Evolutionary conservation across 2,329 filamentous ascomycete genomes (phyloP), one percentile per base, ranked within the genome.

Genomic region (Venturia effusa): DNA sequence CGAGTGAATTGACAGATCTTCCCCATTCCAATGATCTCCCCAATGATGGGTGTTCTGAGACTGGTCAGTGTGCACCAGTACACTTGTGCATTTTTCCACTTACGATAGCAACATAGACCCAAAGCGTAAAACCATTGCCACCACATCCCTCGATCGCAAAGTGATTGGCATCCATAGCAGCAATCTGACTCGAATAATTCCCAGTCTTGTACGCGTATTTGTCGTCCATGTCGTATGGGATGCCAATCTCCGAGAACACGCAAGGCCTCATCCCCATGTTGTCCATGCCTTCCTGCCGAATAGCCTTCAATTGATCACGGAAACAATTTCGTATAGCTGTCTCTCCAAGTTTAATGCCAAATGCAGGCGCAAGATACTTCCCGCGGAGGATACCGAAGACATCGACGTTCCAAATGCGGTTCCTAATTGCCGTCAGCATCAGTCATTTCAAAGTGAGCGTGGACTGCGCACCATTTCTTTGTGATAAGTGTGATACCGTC

Each of bases 221-320:
- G 68, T 96, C 87, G 71, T 99, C 93, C 95, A 99, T 97, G 72
- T 99, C 94, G 72, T 96, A 99, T 0, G 94, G 94, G 65, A 99
- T 97, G 8, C 94, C 94, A 70, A 97, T 97, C 73, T 99, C 94
- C 0, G 91, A 95, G 74, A 97, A 85, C 4, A 99, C 77, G 69
- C 92, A 91, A 0, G 94, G 94, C 69, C 95, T 92, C 27, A 89
- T 85, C 24, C 94, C 94, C 80, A 92, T 90, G 65, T 91, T 86
- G 64, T 96, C 88, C n/a, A 88, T 77, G 0, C 93, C 95, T 75
- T 99, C 94, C 68, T 95, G 83, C 61, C 87, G 83, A 62, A 99
- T 88, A 0, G 88, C 88, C 6, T 85, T 84, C 41, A 99, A 82
- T 72, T 99, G 94, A 67, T 97, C 90, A 54, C 85, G 85, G 75